Percentiles rank a stretch among this genome's conserved stretches.
Evolutionary conservation across 352 stramenopile genomes (phyloP).

Genomic region (Phytopythium mirpurense): DNA sequence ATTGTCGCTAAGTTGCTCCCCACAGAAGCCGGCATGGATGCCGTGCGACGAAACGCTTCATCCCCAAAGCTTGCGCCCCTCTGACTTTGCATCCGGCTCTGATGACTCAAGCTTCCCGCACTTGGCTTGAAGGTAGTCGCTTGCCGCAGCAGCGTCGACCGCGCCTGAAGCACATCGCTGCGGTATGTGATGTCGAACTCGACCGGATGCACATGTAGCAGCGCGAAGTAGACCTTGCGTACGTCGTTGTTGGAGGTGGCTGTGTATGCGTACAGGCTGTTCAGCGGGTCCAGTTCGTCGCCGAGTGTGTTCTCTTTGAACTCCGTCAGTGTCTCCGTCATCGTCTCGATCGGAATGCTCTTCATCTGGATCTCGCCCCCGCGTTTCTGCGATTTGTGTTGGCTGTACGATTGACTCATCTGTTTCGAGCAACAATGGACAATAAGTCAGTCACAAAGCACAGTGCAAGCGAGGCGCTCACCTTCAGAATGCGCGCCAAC

Average conservation of each 20-base stretch:
- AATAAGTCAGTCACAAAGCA: not conserved
- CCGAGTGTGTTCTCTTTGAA: slow-evolving; percentile 75
- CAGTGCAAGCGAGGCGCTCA: not conserved
- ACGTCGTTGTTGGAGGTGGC: slow-evolving; percentile 63
- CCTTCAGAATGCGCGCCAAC: not conserved
- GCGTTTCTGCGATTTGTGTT: slow-evolving; percentile 62
- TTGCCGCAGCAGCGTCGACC: slow-evolving; percentile 49
- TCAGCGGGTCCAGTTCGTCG: slow-evolving; percentile 75
- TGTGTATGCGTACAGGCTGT: slow-evolving; percentile 61
- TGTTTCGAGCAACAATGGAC: slow-evolving; percentile 4
- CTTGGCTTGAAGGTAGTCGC: slow-evolving; percentile 34
- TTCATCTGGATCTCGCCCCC: slow-evolving; percentile 78
- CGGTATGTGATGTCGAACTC: slow-evolving; percentile 87
- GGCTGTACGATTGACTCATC: slow-evolving; percentile 64
- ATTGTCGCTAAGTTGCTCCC: slow-evolving; percentile 5
- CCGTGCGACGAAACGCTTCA: slow-evolving; percentile 34
- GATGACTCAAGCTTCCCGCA: slow-evolving; percentile 1
- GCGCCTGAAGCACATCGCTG: slow-evolving; percentile 80
- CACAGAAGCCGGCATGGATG: slow-evolving; percentile 22
- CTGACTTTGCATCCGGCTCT: not conserved
- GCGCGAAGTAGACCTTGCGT: slow-evolving; percentile 85
- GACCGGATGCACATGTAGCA: slow-evolving; percentile 85
- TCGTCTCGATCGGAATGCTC: slow-evolving; percentile 77
- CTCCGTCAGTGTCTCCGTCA: slow-evolving; percentile 66
- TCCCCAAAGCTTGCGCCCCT: not conserved